Conservation (phyloP, 208 protist genomes). For the Endotrypanum monterogeii region DNA sequence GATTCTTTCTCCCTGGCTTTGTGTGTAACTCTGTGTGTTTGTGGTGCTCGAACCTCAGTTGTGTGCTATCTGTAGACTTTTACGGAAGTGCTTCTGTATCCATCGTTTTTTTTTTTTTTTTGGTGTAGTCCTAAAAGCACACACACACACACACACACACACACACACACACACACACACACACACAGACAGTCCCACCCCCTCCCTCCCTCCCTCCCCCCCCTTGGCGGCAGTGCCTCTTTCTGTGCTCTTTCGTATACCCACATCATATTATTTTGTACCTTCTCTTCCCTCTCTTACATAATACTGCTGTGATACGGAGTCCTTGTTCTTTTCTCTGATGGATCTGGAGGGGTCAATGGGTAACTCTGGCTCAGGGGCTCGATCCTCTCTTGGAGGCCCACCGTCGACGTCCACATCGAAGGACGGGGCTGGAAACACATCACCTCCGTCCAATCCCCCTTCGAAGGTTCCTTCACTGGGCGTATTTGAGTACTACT, state of each 20-base stretch:
- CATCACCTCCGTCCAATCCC: neutral
- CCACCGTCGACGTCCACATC: neutral
- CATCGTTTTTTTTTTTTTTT: neutral
- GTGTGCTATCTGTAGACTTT: neutral
- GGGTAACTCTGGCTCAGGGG: neutral
- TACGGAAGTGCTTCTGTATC: neutral
- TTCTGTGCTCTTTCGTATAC: too few species aligned
- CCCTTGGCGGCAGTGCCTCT: too few species aligned
- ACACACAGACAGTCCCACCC: neutral
- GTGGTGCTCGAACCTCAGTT: neutral
- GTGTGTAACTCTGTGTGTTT: neutral
- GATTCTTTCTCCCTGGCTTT: neutral
- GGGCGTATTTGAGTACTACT: neutral
- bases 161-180: conserved; percentile 4
- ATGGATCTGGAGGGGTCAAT: neutral
- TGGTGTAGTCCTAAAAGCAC: neutral
- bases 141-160: conserved; percentile 2
- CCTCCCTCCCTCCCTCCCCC: too few species aligned
- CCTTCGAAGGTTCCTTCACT: neutral
- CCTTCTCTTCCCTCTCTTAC: neutral
- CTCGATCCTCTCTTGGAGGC: neutral
- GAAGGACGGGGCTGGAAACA: neutral
- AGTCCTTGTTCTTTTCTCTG: too few species aligned
- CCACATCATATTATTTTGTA: neutral
- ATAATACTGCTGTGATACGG: too few species aligned